Percentiles rank a stretch among this genome's conserved stretches.
These are phyloP conservation scores for Candida coquimbonensis DNA, from an alignment of 805 yeast genomes.

Conservation along the genomic window DNA sequence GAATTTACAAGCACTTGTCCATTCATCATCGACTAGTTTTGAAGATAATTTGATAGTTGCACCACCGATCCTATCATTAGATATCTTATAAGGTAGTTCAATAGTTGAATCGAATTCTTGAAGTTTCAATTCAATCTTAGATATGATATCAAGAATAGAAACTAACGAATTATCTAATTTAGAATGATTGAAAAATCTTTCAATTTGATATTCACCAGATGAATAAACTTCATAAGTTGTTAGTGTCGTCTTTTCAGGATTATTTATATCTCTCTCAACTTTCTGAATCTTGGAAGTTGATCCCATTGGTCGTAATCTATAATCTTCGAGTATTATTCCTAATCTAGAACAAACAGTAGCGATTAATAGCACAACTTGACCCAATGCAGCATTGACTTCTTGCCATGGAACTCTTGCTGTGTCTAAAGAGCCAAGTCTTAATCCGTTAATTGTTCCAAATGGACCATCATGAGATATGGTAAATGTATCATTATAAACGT, in stretches of 20 bases:
- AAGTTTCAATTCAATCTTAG: constrained; percentile 24
- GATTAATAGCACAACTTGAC: constrained; percentile 68
- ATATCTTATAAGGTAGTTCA: constrained; percentile 70
- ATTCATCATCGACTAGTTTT: constrained; percentile 57
- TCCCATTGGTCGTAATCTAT: constrained; percentile 73
- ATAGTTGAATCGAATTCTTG: constrained; percentile 43
- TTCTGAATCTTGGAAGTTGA: constrained; percentile 74
- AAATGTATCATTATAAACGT: constrained; percentile 80
- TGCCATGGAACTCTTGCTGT: constrained; percentile 71
- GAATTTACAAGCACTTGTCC: constrained; percentile 88
- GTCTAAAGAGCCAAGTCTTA: constrained; percentile 67
- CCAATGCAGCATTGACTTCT: constrained; percentile 87
- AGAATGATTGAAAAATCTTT: constrained; percentile 65
- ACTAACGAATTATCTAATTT: constrained; percentile 78
- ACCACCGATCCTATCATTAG: constrained; percentile 69
- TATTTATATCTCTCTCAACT: constrained; percentile 30
- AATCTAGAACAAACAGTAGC: constrained; percentile 57
- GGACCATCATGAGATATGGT: constrained; percentile 77
- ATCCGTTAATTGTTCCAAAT: constrained; percentile 83
- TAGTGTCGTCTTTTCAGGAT: constrained; percentile 26
- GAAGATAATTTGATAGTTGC: constrained; percentile 65
- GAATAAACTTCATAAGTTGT: constrained; percentile 43
- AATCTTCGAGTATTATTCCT: constrained; percentile 47
- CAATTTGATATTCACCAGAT: constrained; percentile 66
- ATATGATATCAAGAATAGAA: constrained; percentile 58